Evolutionary conservation across 2,329 filamentous ascomycete genomes (phyloP).

Genomic region (Fusarium nanum): DNA sequence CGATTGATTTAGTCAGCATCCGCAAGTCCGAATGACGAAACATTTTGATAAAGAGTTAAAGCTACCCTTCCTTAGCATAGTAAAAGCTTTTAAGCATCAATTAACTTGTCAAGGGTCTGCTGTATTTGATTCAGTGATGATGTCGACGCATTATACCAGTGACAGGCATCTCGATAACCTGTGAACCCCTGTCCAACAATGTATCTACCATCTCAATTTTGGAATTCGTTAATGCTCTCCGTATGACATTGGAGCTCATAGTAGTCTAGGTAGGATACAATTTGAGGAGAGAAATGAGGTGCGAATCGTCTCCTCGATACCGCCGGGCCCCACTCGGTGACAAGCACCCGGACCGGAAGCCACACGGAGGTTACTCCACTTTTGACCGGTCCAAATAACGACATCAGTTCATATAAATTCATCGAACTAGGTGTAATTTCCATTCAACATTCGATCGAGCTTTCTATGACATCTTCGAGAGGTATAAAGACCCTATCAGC

Average conservation of each 20-base stretch:
- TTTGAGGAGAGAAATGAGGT: neutral
- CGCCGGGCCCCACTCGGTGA: neutral
- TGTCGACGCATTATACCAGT: neutral
- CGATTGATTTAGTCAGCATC: constrained; percentile 41
- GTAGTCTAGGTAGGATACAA: neutral
- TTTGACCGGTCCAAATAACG: neutral
- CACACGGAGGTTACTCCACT: neutral
- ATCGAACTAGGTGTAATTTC: neutral
- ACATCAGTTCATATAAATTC: neutral
- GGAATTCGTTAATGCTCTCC: no score
- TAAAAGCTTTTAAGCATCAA: neutral
- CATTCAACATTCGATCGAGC: neutral
- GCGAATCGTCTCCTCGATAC: neutral
- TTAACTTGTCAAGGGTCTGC: neutral
- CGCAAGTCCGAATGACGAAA: constrained; percentile 39
- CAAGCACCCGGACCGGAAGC: neutral
- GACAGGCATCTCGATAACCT: neutral
- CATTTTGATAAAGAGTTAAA: neutral
- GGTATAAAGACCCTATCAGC: neutral
- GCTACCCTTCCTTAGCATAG: neutral
- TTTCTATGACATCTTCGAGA: neutral
- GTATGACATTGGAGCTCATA: neutral
- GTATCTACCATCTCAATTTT: neutral
- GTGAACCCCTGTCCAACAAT: neutral
- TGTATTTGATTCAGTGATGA: neutral